Evolutionary conservation across 257 asterid species (phyloP).

Genomic region (Plantago ovata): DNA sequence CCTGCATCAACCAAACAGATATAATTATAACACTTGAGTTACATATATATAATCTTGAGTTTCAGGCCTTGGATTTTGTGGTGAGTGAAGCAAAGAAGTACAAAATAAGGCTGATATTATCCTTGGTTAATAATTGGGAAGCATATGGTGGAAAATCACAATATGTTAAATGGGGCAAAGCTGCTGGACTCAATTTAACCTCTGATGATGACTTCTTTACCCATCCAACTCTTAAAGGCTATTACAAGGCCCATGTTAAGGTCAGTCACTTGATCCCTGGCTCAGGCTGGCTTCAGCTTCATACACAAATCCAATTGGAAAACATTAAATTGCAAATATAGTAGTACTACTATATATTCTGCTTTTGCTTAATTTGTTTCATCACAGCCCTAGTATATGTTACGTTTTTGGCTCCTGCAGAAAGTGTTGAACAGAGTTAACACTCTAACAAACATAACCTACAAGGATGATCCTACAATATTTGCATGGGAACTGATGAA

Average conservation of each 20-base stretch:
- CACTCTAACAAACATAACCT: conserved; percentile 62
- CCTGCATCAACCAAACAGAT: neutral
- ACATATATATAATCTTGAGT: no score
- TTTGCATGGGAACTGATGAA: conserved; percentile 95
- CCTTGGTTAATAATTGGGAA: conserved; percentile 89
- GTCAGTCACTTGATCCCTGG: no score
- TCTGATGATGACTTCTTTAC: conserved; percentile 89
- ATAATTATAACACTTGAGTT: neutral
- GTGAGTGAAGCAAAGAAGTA: conserved; percentile 81
- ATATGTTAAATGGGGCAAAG: conserved; percentile 95
- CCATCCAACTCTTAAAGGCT: conserved; percentile 61
- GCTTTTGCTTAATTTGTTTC: no score
- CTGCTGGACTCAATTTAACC: conserved; percentile 74
- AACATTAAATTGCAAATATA: no score
- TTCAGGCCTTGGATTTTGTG: conserved; percentile 84
- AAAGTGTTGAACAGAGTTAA: conserved; percentile 70
- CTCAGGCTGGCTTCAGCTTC: no score
- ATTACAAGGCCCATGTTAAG: conserved; percentile 82
- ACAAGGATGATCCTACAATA: conserved; percentile 89
- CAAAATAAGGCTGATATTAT: conserved; percentile 70
- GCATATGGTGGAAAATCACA: conserved; percentile 94
- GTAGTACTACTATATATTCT: no score
- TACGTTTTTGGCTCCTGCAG: conserved; percentile 30
- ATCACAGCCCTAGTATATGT: no score
- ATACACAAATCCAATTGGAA: no score